Evolutionary conservation across 495 filamentous ascomycete species (phyloP).

Genomic region (Annulohypoxylon maeteangense): DNA sequence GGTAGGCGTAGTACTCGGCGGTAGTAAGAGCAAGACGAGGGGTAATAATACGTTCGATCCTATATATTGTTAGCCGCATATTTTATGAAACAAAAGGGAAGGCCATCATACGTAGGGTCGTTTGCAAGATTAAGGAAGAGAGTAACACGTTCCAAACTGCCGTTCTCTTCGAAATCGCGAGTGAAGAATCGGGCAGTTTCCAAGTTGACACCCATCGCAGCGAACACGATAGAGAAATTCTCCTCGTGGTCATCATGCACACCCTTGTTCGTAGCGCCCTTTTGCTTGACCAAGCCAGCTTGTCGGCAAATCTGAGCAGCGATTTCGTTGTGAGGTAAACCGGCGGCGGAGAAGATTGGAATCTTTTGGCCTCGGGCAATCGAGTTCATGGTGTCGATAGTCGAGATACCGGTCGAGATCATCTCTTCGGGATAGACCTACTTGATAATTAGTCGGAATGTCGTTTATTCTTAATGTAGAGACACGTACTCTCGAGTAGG

Average conservation of each 20-base stretch:
- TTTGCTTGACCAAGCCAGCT: constrained; percentile 86
- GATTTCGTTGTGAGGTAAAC: constrained; percentile 99
- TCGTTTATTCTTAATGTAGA: background rate
- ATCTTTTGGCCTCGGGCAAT: constrained; percentile 99
- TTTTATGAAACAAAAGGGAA: background rate
- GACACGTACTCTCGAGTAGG: constrained; percentile 84
- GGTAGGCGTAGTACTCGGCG: constrained; percentile 99
- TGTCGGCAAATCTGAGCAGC: constrained; percentile 98
- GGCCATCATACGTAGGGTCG: constrained; percentile 85
- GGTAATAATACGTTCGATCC: constrained; percentile 99
- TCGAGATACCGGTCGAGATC: constrained; percentile 99
- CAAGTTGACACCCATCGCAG: constrained; percentile 99
- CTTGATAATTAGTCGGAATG: constrained; percentile 29
- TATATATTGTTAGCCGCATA: constrained; percentile 54
- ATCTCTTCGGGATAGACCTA: constrained; percentile 99
- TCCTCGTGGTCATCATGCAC: constrained; percentile 97
- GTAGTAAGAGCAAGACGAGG: constrained; percentile 98
- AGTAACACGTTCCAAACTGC: constrained; percentile 95
- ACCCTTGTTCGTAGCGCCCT: constrained; percentile 83
- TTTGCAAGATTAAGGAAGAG: constrained; percentile 99
- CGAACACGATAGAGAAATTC: constrained; percentile 99
- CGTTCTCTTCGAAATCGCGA: constrained; percentile 98
- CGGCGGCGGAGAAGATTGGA: constrained; percentile 97
- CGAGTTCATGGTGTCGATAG: constrained; percentile 99
- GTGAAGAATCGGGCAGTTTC: constrained; percentile 99